Evolutionary conservation across 2,329 filamentous ascomycete species (phyloP).

Genomic region (Ascochyta pisi): DNA sequence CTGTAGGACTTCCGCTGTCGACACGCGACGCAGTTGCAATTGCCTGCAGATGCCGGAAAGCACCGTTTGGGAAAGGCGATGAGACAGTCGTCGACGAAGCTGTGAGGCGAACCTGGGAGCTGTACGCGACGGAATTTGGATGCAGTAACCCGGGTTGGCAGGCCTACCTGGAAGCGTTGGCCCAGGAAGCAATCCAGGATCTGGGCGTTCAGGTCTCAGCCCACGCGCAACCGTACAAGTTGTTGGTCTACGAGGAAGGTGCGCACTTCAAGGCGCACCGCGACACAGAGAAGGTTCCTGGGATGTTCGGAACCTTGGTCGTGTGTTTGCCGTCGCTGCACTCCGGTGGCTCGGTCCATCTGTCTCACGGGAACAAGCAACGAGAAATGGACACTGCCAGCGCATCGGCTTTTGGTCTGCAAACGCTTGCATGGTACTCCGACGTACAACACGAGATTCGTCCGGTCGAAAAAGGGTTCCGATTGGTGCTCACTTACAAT

Average conservation of each 20-base stretch:
- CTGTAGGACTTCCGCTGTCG: conserved; percentile 18
- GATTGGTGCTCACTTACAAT: conserved; percentile 62
- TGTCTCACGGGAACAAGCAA: conserved; percentile 48
- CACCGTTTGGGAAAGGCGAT: conserved; percentile 41
- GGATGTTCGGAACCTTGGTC: conserved; percentile 61
- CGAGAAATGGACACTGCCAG: conserved; percentile 12
- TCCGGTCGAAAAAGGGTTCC: conserved; percentile 56
- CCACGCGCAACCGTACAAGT: conserved; percentile 26
- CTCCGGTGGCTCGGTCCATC: conserved; percentile 55
- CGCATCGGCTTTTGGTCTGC: conserved; percentile 30
- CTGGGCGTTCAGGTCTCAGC: conserved; percentile 20
- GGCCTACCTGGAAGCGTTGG: conserved; percentile 19
- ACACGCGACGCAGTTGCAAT: conserved; percentile 23
- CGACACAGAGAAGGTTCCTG: conserved; percentile 56
- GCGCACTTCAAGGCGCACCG: conserved; percentile 58
- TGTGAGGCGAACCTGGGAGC: conserved; percentile 43
- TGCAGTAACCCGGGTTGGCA: conserved; percentile 33
- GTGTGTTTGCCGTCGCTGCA: conserved; percentile 58
- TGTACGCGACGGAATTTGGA: conserved; percentile 31
- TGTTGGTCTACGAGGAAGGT: conserved; percentile 58
- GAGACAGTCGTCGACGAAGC: conserved; percentile 40
- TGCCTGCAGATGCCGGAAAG: conserved; percentile 20
- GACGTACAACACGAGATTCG: conserved; percentile 59
- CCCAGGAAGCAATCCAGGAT: conserved; percentile 14
- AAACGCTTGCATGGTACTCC: conserved; percentile 54